Evolutionary conservation across 352 stramenopile species (phyloP).

Genomic region (Pythium guiyangense): DNA sequence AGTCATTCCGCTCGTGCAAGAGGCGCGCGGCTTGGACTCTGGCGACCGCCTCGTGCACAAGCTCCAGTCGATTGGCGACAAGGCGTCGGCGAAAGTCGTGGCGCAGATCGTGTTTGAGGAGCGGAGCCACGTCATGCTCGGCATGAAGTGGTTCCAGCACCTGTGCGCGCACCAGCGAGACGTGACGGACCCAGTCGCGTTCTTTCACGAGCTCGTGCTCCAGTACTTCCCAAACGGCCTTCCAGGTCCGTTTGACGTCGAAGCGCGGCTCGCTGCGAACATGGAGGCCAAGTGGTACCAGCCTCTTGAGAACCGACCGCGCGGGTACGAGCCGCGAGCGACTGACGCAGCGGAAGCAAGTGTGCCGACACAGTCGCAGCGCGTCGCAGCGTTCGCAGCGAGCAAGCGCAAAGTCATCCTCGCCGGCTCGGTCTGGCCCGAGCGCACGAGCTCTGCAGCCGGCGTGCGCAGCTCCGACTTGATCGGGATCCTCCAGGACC

Average conservation of each 20-base stretch:
- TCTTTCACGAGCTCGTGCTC: slow-evolving; percentile 80
- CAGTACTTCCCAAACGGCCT: slow-evolving; percentile 75
- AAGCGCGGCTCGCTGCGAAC: slow-evolving; percentile 56
- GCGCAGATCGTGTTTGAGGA: slow-evolving; percentile 80
- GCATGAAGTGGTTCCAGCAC: slow-evolving; percentile 79
- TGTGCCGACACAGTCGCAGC: slow-evolving; percentile 15
- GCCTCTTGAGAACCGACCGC: slow-evolving; percentile 51
- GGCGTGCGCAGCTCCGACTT: slow-evolving; percentile 80
- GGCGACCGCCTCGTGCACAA: slow-evolving; percentile 69
- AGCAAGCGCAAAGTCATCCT: slow-evolving; percentile 72
- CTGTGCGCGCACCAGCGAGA: slow-evolving; percentile 34
- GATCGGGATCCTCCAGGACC: slow-evolving; percentile 56
- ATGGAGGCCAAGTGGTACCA: slow-evolving; percentile 76
- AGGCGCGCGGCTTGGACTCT: slow-evolving; percentile 73
- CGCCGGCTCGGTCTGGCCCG: slow-evolving; percentile 75
- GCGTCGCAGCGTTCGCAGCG: slow-evolving; percentile 38
- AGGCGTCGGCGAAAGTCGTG: slow-evolving; percentile 57
- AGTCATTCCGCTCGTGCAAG: slow-evolving; percentile 78
- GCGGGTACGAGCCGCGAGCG: slow-evolving; percentile 3
- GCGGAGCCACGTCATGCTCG: slow-evolving; percentile 62
- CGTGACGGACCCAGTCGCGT: slow-evolving; percentile 43
- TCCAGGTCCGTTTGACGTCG: slow-evolving; percentile 72
- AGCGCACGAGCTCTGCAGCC: slow-evolving; percentile 84
- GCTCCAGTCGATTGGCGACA: slow-evolving; percentile 66
- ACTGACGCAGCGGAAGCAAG: background rate